Base-by-base conservation (phyloP, 805 yeast genomes). In the Crinitomyces ghanaensis region DNA sequence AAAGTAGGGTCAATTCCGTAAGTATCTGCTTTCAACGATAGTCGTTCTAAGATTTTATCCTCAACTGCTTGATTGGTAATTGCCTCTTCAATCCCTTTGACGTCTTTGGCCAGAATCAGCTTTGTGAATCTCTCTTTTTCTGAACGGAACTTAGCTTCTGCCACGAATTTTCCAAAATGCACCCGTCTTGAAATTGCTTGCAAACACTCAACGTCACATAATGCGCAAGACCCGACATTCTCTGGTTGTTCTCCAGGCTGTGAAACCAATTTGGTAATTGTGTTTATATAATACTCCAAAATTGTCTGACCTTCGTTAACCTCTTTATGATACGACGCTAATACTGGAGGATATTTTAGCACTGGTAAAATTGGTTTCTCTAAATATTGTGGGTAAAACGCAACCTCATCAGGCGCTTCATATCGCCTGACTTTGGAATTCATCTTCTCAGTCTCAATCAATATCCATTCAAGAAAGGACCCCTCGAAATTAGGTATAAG, bases 111-210 rank as follows among this genome's bases (percentile, higher is more conserved):
- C 41, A 61, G 53, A 45, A 91, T 91, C 45, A 85, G 59, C 44
- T 66, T 59, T 2, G 71, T 72, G 61, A 76, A 84, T 32, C 54
- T 56, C 31, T 70, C 81, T 22, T 63, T 66, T 40, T 86, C 91
- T 18, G 65, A 60, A 47, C 67, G 75, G 56, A 74, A 91, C 58
- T 91, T 91, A 28, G 95, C 80, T 55, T 91, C 98, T 4, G 98
- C 98, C 6, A 91, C 98, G 64, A 88, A 91, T 58, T 81, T 82
- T 31, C 98, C 98, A 59, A 88, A 91, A 59, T 91, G 98, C 45
- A 91, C 83, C 53, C 98, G 70, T 49, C 98, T 68, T 6, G 94
- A 80, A 28, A 91, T 60, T 4, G 94, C 77, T 56, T 91, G 95
- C 44, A 91, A 65, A 44, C 80, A 73, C 44, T 81, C 93, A 37